phyloP scores from a whole-genome alignment of 306 rosid species.

The Sechiopsis laciniata region DNA sequence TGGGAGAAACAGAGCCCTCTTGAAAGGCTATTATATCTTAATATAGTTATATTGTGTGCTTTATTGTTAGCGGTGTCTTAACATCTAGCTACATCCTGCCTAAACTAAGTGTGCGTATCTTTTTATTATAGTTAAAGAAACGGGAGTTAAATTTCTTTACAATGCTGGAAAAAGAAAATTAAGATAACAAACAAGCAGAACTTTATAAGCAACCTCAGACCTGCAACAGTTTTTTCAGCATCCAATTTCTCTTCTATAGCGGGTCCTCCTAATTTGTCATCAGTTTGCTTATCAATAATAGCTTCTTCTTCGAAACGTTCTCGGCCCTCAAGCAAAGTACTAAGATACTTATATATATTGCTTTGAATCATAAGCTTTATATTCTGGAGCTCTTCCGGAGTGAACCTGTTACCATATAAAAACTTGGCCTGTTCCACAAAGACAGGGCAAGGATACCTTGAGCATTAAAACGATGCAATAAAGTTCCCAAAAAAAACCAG shows the following conservation, averaged over 20 bases:
- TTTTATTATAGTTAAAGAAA: constrained; percentile 14
- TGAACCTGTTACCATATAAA: constrained; percentile 64
- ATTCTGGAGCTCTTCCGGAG: constrained; percentile 64
- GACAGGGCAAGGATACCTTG: constrained; percentile 21
- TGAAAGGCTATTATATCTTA: no score
- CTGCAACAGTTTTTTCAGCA: constrained; percentile 38
- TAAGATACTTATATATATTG: constrained; percentile 80
- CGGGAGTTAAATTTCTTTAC: constrained; percentile 1
- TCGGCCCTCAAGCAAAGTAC: constrained; percentile 80
- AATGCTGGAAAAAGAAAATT: constrained; percentile 6
- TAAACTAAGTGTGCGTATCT: constrained; percentile 16
- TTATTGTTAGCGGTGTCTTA: no score
- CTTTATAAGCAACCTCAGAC: constrained; percentile 25
- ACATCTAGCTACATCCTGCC: not conserved
- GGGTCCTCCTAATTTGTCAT: not conserved
- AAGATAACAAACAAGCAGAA: not conserved
- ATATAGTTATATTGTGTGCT: no score
- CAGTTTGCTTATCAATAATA: constrained; percentile 35
- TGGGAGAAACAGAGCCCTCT: no score
- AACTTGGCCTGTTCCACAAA: constrained; percentile 57
- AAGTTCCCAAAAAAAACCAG: not conserved
- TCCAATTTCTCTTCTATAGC: constrained; percentile 38
- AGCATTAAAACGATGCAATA: constrained; percentile 20
- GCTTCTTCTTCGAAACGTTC: constrained; percentile 89
- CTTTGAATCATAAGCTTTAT: constrained; percentile 87